Base-by-base conservation (phyloP, 805 yeast genomes). In the Metschnikowia continentalis region DNA sequence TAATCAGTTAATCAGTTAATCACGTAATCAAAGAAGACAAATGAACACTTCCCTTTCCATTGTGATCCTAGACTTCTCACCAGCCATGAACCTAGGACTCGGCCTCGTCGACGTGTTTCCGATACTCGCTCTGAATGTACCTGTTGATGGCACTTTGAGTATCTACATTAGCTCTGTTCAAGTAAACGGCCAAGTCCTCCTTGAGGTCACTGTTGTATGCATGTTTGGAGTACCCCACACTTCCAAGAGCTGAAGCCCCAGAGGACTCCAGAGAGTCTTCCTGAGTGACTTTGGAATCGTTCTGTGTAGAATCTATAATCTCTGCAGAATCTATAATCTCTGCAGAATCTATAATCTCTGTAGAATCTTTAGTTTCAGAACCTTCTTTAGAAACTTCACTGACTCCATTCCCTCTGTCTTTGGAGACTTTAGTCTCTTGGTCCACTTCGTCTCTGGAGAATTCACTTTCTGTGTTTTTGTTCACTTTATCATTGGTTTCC, bases 151-250 rank as follows among this genome's bases (percentile, higher is more conserved):
- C 70, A 30, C 50, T 50, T 20, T 66, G 64, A 1, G 75, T 72
- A 33, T 55, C 60, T 2, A 46, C 23, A 32, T 61, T 58, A 2
- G 76, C 76, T 50, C 55, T 50, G 14, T 55, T 49, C 35, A 63
- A 55, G 35, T 66, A 64, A 30, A 50, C 50, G 5, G 53, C 55
- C 33, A 73, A 48, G 39, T 70, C 71, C 14, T 56, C 52, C 48
- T 65, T 67, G 47, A 73, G 62, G 48, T 72, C 76, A 41, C 61
- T 48, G 19, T 71, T 70, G 46, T 64, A 59, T 2, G 55, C 46
- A 17, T 45, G 40, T 6, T 20, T 33, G 22, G 46, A 20, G n/a
- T 19, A 14, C 26, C 14, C 30, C n/a, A 11, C 15, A 19, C 26
- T 26, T 19, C 15, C 38, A n/a, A 14, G 14, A 5, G 5, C 22